phyloP scores from a whole-genome alignment of 306 rosid species.

The Herpetospermum pedunculosum region DNA sequence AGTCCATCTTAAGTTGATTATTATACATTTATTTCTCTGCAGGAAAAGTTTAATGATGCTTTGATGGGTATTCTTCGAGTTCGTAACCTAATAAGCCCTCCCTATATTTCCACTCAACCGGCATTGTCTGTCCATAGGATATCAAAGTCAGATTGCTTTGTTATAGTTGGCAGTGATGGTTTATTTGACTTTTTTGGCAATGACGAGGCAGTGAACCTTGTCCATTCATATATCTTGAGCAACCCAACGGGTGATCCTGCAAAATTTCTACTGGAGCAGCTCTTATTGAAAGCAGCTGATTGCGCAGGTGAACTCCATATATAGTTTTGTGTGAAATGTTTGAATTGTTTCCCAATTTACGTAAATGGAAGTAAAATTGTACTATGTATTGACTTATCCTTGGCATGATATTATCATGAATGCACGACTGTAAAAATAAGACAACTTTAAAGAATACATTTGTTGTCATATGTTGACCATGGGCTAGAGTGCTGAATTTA shows the following conservation, averaged over 20 bases:
- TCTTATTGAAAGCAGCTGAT: constrained; percentile 65
- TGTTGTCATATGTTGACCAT: neutral
- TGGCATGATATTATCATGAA: neutral
- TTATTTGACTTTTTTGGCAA: constrained; percentile 93
- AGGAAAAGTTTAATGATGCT: constrained; percentile 88
- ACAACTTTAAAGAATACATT: neutral
- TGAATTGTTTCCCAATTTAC: neutral
- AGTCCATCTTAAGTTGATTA: constrained; percentile 1
- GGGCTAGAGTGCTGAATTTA: neutral
- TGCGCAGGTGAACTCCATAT: constrained; percentile 43
- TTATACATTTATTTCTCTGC: constrained; percentile 15
- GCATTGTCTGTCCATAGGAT: constrained; percentile 63
- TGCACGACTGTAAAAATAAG: neutral
- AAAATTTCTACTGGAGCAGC: constrained; percentile 79
- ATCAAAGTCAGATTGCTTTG: constrained; percentile 59
- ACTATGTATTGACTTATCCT: neutral
- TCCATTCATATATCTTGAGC: constrained; percentile 53
- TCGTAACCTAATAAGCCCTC: constrained; percentile 80
- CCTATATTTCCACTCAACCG: constrained; percentile 79
- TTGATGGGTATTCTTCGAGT: constrained; percentile 96
- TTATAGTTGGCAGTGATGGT: constrained; percentile 84
- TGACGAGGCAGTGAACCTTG: constrained; percentile 69
- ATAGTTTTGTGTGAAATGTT: neutral
- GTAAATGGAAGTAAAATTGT: constrained; percentile 1
- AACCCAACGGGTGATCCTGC: constrained; percentile 86